Evolutionary conservation across 306 rosid genomes (phyloP).

Genomic region (Quercus aquifolioides): DNA sequence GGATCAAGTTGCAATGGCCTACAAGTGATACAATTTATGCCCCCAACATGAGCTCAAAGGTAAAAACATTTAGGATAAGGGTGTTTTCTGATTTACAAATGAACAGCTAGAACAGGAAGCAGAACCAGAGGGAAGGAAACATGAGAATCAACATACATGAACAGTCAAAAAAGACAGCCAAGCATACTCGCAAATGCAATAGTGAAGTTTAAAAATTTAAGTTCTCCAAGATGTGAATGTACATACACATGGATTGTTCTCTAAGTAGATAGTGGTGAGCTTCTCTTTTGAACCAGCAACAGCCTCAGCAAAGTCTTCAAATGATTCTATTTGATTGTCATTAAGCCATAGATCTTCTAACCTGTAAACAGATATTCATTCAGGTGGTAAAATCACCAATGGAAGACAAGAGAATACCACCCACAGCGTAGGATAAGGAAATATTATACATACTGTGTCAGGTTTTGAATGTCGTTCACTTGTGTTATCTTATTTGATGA

Average conservation of each 20-base stretch:
- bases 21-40: background rate
- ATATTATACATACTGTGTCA: constrained; percentile 50
- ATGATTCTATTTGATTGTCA: constrained; percentile 77
- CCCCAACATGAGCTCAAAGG: constrained; percentile 1
- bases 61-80: background rate
- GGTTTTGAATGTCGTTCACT: constrained; percentile 58
- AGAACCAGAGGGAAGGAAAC: background rate
- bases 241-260: constrained; percentile 89
- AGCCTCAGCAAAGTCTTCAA: constrained; percentile 62
- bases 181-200: background rate
- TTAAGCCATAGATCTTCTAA: constrained; percentile 97
- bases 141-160: background rate
- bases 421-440: background rate
- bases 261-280: constrained; percentile 82
- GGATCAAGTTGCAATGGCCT: background rate
- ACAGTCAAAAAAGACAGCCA: background rate
- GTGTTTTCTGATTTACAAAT: background rate
- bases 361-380: constrained; percentile 39
- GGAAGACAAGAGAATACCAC: background rate
- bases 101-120: constrained; percentile 10
- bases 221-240: constrained; percentile 14
- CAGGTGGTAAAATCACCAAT: constrained; percentile 15
- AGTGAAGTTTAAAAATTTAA: background rate
- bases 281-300: constrained; percentile 80
- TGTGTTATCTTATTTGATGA: constrained; percentile 78